These are phyloP conservation scores for Lojkania enalia DNA, from an alignment of 2,329 filamentous ascomycete genomes.

Conservation along the genomic window DNA sequence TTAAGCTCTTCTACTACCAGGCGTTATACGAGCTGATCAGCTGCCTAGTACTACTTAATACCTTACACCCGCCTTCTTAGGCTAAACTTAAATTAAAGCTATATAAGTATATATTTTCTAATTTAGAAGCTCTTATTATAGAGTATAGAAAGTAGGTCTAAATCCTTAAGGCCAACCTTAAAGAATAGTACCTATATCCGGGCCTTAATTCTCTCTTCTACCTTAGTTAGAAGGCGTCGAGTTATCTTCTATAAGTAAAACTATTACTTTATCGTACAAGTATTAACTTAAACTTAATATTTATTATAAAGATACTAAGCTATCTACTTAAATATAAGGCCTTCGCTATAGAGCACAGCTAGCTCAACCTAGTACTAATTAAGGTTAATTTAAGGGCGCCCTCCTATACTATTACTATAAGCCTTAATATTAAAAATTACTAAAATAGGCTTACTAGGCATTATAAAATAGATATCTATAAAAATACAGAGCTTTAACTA, in stretches of 20 bases:
- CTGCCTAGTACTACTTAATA: constrained; percentile 1
- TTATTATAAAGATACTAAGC: not conserved
- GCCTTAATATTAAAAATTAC: not conserved
- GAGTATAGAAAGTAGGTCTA: not conserved
- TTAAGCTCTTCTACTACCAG: not conserved
- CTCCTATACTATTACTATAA: not conserved
- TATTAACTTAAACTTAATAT: not conserved
- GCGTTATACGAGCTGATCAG: not conserved
- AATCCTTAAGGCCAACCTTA: not conserved
- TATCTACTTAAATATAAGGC: not conserved
- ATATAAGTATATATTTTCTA: constrained; percentile 1
- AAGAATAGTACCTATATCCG: not conserved
- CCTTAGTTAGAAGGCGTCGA: not conserved
- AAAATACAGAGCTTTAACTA: not conserved
- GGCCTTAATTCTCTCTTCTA: not conserved
- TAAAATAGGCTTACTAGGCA: constrained; percentile 1
- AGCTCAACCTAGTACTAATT: not conserved
- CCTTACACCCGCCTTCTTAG: not conserved
- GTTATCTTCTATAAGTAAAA: constrained; percentile 2
- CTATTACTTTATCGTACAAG: not conserved
- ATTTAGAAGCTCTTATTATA: not conserved
- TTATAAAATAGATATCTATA: not conserved
- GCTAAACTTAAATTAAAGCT: not conserved
- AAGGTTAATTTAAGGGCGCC: not conserved
- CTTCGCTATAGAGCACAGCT: not conserved